These are phyloP conservation scores for Scheffersomyces lignicola DNA, from an alignment of 1,139 yeast genomes.

Conservation along the genomic window DNA sequence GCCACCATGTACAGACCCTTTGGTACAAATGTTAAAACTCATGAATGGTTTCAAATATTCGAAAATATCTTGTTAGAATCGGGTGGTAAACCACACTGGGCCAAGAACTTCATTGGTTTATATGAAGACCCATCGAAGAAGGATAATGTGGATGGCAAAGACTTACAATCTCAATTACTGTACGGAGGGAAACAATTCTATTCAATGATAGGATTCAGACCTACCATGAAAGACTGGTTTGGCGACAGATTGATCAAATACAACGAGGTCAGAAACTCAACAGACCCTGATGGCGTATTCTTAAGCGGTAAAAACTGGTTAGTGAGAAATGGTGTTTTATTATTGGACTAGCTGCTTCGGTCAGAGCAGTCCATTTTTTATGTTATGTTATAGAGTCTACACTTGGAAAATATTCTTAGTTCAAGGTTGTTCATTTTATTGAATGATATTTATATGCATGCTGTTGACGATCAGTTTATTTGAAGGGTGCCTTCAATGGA, in stretches of 20 bases:
- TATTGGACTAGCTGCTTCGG: not conserved
- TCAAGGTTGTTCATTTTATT: conserved; percentile 1
- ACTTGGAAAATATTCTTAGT: conserved; percentile 3
- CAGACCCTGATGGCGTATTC: conserved; percentile 84
- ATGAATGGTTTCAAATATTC: conserved; percentile 80
- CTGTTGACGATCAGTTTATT: conserved; percentile 21
- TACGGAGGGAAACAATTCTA: conserved; percentile 57
- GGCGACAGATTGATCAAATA: conserved; percentile 66
- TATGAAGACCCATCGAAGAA: conserved; percentile 39
- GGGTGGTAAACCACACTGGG: conserved; percentile 98
- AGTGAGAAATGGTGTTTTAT: conserved; percentile 69
- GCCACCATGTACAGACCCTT: conserved; percentile 97
- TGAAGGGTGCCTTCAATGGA: conserved; percentile 77
- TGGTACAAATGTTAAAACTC: conserved; percentile 68
- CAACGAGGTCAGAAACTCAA: conserved; percentile 59
- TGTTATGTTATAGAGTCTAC: conserved; percentile 20
- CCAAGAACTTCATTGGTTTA: conserved; percentile 89
- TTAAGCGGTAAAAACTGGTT: conserved; percentile 80
- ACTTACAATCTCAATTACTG: conserved; percentile 36
- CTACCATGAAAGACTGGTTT: conserved; percentile 73
- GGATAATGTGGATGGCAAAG: conserved; percentile 26
- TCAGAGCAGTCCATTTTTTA: no score
- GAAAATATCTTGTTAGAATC: conserved; percentile 74
- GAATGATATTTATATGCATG: conserved; percentile 3
- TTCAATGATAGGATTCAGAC: conserved; percentile 78